Conservation (phyloP, 257 asterid genomes). For the Catharanthus roseus region DNA sequence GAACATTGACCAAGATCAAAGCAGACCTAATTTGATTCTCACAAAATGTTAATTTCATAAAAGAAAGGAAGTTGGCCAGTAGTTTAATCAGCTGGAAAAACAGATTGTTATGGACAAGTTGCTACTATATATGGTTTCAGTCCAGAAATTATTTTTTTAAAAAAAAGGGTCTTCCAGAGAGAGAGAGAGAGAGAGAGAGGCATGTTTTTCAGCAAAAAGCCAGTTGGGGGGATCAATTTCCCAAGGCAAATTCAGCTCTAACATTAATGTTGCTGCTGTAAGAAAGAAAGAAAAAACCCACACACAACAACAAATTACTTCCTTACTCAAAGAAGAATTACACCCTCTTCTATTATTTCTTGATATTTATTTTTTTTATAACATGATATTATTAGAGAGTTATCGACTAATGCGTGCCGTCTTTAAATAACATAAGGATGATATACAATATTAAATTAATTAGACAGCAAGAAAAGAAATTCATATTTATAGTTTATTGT, state of each 20-base stretch:
- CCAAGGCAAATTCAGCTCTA: constrained; percentile 25
- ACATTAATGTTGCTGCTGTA: constrained; percentile 21
- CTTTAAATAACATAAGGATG: too few relatives aligned
- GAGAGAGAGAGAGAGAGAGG: constrained; percentile 1
- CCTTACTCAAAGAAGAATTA: too few relatives aligned
- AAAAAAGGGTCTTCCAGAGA: background rate
- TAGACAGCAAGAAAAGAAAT: background rate
- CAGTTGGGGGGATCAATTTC: constrained; percentile 27
- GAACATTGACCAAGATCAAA: too few relatives aligned
- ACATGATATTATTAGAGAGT: too few relatives aligned
- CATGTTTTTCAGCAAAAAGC: constrained; percentile 31
- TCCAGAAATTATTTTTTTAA: constrained; percentile 8
- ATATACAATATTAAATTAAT: background rate
- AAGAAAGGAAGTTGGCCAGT: constrained; percentile 3
- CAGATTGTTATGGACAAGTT: background rate
- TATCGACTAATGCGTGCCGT: too few relatives aligned
- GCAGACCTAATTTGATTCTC: too few relatives aligned
- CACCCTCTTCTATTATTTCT: constrained; percentile 2
- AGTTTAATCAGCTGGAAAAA: background rate
- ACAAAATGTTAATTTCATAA: constrained; percentile 1
- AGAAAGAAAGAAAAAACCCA: constrained; percentile 18
- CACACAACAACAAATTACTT: too few relatives aligned
- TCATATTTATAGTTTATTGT: background rate
- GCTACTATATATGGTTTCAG: constrained; percentile 12
- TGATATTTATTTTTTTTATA: too few relatives aligned